Conservation (phyloP, 1,284 basidiomycete species). For the Tylopilus orsonianus region DNA sequence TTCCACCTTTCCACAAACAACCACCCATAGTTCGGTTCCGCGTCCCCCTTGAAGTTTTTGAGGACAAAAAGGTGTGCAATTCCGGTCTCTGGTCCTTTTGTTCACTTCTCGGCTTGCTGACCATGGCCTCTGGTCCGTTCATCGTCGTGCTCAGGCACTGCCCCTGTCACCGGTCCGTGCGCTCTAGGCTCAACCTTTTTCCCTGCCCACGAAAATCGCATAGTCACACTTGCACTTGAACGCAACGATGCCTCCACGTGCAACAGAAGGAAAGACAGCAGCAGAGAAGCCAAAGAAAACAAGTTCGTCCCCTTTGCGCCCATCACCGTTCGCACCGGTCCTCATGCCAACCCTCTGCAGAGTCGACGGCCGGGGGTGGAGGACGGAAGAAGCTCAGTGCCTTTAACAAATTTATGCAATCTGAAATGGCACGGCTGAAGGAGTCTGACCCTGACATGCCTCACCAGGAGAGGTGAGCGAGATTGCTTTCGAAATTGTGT, state of each 20-base stretch:
- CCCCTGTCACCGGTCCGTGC: constrained; percentile 38
- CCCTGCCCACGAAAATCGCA: constrained; percentile 9
- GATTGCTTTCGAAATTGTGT: constrained; percentile 4
- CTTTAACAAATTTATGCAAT: constrained; percentile 81
- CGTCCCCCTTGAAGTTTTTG: constrained; percentile 9
- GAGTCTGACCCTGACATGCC: constrained; percentile 65
- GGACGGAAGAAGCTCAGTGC: constrained; percentile 58
- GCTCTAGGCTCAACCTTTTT: constrained; percentile 16
- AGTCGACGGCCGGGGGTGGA: constrained; percentile 41
- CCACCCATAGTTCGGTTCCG: constrained; percentile 18
- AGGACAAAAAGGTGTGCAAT: constrained; percentile 15
- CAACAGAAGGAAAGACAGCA: constrained; percentile 28
- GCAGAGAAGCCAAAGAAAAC: constrained; percentile 38
- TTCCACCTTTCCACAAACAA: constrained; percentile 33
- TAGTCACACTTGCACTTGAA: constrained; percentile 9
- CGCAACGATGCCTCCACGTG: constrained; percentile 31
- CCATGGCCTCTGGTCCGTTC: no score
- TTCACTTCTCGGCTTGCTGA: constrained; percentile 1
- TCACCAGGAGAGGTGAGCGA: constrained; percentile 67
- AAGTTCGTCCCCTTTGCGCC: constrained; percentile 25
- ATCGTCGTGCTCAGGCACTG: constrained; percentile 13
- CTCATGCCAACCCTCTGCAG: constrained; percentile 26
- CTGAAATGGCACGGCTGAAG: constrained; percentile 73
- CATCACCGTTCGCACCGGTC: neutral
- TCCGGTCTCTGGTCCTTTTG: neutral